phyloP scores from a whole-genome alignment of 768 basidiomycete species.

The Suillus fuscotomentosus region DNA sequence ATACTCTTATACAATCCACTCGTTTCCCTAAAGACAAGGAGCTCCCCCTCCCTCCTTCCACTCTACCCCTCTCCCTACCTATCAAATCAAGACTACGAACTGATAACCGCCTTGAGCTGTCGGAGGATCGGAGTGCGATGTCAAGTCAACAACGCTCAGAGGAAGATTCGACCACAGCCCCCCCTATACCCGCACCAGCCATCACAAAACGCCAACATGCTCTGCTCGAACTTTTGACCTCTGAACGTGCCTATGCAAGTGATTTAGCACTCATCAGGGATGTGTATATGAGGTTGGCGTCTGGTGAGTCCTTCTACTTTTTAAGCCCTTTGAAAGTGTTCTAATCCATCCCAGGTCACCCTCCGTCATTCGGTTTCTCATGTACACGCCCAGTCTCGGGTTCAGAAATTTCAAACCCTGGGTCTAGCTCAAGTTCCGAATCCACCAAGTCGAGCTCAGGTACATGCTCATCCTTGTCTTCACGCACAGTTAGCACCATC shows the following conservation, averaged over 20 bases:
- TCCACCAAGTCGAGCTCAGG: slow-evolving; percentile 32
- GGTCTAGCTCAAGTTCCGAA: slow-evolving; percentile 2
- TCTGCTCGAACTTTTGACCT: slow-evolving; percentile 71
- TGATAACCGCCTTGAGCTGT: slow-evolving; percentile 19
- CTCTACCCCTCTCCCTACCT: slow-evolving; percentile 1
- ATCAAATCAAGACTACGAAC: slow-evolving; percentile 19
- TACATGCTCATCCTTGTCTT: slow-evolving; percentile 37
- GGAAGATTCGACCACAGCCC: slow-evolving; percentile 20
- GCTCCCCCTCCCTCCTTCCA: slow-evolving; percentile 26
- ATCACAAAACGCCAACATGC: slow-evolving; percentile 76
- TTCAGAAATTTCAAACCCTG: slow-evolving; percentile 14
- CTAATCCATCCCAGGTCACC: slow-evolving; percentile 33
- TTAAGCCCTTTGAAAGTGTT: slow-evolving; percentile 6
- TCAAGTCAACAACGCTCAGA: slow-evolving; percentile 18
- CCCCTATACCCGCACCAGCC: slow-evolving; percentile 31
- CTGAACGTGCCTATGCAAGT: slow-evolving; percentile 80
- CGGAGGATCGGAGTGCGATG: slow-evolving; percentile 8
- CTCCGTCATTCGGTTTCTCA: slow-evolving; percentile 35
- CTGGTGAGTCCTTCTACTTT: slow-evolving; percentile 46
- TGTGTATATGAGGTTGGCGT: slow-evolving; percentile 75
- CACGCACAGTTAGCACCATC: slow-evolving; percentile 47
- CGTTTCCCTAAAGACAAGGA: slow-evolving; percentile 25
- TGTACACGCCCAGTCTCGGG: slow-evolving; percentile 26
- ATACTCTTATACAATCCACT: neutral
- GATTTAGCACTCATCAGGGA: slow-evolving; percentile 78